phyloP scores from a whole-genome alignment of 139 green algal species.

The Desmodesmus armatus region DNA sequence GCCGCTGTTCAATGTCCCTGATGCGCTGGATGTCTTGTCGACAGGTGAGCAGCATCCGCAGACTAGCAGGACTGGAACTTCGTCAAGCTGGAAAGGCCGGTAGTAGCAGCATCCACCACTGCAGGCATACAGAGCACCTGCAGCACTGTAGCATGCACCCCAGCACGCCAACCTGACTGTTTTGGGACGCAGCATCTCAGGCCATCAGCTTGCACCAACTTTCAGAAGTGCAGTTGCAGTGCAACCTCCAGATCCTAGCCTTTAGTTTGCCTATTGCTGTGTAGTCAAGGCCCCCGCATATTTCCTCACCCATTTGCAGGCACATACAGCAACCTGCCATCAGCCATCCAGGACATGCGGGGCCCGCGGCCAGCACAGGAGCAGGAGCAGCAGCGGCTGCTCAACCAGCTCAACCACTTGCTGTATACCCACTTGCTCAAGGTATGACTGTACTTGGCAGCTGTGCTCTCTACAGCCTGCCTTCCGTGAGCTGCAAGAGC shows the following conservation, averaged over 20 bases:
- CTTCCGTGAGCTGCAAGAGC: not conserved
- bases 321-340: constrained; percentile 43
- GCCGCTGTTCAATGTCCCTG: constrained; percentile 32
- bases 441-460: constrained; percentile 4
- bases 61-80: no score
- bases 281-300: no score
- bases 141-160: no score
- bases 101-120: not conserved
- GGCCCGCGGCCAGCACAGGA: not conserved
- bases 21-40: constrained; percentile 41
- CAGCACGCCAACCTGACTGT: not conserved
- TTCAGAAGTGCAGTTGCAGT: not conserved
- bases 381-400: constrained; percentile 37
- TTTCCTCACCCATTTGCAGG: no score
- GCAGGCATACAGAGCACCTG: not conserved
- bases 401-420: constrained; percentile 40
- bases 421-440: constrained; percentile 44
- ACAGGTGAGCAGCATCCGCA: constrained; percentile 12
- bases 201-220: not conserved
- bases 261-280: no score
- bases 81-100: no score
- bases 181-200: not conserved
- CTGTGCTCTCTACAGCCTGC: no score
- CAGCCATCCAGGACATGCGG: constrained; percentile 14
- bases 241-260: not conserved